Base-by-base conservation (phyloP, 2,329 filamentous ascomycete genomes). In the Penicillium rolfsii region DNA sequence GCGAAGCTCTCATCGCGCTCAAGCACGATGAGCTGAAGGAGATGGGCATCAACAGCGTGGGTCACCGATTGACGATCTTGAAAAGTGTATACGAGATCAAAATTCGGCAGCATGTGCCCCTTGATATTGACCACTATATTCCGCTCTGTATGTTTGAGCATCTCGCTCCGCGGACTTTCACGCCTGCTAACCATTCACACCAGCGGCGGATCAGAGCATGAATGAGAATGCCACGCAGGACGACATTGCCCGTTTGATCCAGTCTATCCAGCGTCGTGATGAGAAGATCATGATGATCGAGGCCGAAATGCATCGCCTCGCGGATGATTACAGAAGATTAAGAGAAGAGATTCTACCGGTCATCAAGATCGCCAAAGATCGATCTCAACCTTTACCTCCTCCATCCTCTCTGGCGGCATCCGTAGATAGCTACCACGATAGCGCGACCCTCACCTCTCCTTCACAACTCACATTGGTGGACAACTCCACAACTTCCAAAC, bases 11-110 rank as follows among this genome's bases (percentile, higher is more conserved):
- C 64, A 87, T 97, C 59, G 91, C 91, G 43, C 81, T 99, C 65
- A 89, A 91, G 65, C 95, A 98, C 74, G 91, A 96, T 59, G 94
- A 98, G 74, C 82, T 99, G 70, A 97, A 96, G 78, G 92, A 96
- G 74, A 94, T 98, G 88, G 93, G 93, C 52, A 91, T 99, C 66
- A 83, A 84, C 64, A 98, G 94, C 79, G 92, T 97, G 52, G 95
- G 95, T 43, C 95, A 99, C 80, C 89, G 95, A 62, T 83, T 99
- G 70, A 96, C 93, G 24, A 96, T 99, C 60, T 84, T 99, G 60
- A 98, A 97, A 80, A 93, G 89, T 71, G 93, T 98, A 57, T 98
- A 97, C 79, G 93, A 98, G 73, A 89, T 95, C 73, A 99, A 99
- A 81, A 89, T 94, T 76, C 92, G 92, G 66, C 93, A 97, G 73